A percentile compares a stretch with the other conserved stretches of the same genome.
Evolutionary conservation across 2,329 filamentous ascomycete species (phyloP).

Genomic region (Didymella pinodella): DNA sequence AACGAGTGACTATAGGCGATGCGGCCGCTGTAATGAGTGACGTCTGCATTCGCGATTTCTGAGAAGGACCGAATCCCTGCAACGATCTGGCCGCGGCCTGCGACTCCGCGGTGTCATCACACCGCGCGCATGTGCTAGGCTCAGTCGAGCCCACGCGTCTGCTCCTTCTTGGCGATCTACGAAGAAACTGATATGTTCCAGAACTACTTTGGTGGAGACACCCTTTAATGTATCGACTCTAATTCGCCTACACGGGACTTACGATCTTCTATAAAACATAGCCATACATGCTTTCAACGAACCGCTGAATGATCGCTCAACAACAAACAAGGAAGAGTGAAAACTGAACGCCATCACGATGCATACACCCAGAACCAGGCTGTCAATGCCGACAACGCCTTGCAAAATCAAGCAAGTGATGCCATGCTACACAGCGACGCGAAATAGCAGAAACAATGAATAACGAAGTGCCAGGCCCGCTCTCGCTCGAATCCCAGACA

Average conservation of each 20-base stretch:
- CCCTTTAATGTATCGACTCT: neutral
- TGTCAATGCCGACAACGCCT: slow-evolving; percentile 10
- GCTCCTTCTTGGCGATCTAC: neutral
- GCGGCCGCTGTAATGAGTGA: slow-evolving; percentile 13
- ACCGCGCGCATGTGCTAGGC: slow-evolving; percentile 5
- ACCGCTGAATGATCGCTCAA: slow-evolving; percentile 11
- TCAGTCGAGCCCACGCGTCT: slow-evolving; percentile 1
- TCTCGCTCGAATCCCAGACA: neutral
- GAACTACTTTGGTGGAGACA: neutral
- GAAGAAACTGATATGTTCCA: neutral
- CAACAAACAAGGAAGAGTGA: neutral
- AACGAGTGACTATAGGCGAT: neutral
- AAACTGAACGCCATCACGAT: slow-evolving; percentile 15
- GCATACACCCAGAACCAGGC: slow-evolving; percentile 2
- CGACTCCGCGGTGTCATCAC: slow-evolving; percentile 35
- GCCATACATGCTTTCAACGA: slow-evolving; percentile 1
- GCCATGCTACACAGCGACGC: slow-evolving; percentile 8
- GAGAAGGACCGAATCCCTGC: slow-evolving; percentile 25
- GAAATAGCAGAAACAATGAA: neutral
- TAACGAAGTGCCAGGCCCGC: neutral
- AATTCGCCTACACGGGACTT: slow-evolving; percentile 20
- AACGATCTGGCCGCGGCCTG: slow-evolving; percentile 5
- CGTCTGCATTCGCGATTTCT: slow-evolving; percentile 29
- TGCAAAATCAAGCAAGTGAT: slow-evolving; percentile 5
- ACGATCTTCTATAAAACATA: slow-evolving; percentile 6